These are phyloP conservation scores for Marasmius sp. DNA, from an alignment of 1,284 basidiomycete genomes.

Conservation along the genomic window DNA sequence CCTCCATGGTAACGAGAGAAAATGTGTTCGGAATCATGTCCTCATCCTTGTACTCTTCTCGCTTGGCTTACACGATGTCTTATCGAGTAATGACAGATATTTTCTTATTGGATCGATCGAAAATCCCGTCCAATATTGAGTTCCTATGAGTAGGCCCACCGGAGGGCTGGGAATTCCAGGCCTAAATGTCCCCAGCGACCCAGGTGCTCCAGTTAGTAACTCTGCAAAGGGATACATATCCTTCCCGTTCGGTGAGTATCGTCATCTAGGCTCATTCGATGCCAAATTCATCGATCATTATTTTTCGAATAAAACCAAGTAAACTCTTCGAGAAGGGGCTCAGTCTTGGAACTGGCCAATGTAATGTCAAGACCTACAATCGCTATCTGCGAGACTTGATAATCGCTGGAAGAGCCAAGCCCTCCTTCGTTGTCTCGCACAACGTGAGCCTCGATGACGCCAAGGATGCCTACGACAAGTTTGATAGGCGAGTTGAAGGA, in stretches of 20 bases:
- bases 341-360: constrained; percentile 50
- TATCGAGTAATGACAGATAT: no score
- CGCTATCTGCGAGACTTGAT: constrained; percentile 53
- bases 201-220: constrained; percentile 50
- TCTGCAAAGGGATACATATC: constrained; percentile 51
- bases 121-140: no score
- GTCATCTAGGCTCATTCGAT: not conserved
- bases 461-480: constrained; percentile 48
- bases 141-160: no score
- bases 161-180: constrained; percentile 55
- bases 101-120: no score
- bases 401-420: constrained; percentile 49
- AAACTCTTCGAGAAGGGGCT: constrained; percentile 55
- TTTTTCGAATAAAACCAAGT: constrained; percentile 22
- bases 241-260: constrained; percentile 45
- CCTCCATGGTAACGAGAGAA: no score
- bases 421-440: constrained; percentile 52
- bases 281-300: not conserved
- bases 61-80: no score
- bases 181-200: constrained; percentile 51
- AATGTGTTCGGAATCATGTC: no score
- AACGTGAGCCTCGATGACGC: constrained; percentile 46
- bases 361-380: constrained; percentile 57
- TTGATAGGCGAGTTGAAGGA: constrained; percentile 47
- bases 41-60: no score